phyloP scores from a whole-genome alignment of 2,329 filamentous ascomycete genomes.

The Berkeleyomyces rouxiae region DNA sequence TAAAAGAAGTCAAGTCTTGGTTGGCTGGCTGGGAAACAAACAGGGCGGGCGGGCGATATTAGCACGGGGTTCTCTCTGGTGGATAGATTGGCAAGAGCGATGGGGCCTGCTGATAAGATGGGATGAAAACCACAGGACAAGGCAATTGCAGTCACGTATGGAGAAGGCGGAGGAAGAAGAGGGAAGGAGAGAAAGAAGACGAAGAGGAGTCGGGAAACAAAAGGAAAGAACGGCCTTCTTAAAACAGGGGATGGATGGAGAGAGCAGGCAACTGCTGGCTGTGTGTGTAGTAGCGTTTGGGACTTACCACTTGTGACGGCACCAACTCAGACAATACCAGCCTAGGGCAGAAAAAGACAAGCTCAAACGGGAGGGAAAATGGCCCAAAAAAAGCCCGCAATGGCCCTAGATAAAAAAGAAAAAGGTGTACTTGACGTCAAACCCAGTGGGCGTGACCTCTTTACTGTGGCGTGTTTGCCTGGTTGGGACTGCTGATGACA shows the following conservation, averaged over 20 bases:
- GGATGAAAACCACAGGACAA: not conserved
- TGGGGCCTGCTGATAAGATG: not conserved
- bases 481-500: not conserved
- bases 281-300: not conserved
- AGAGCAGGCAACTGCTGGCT: not conserved
- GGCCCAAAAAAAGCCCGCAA: not conserved
- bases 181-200: not conserved
- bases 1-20: not conserved
- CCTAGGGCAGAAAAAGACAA: not conserved
- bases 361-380: not conserved
- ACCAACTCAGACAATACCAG: not conserved
- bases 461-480: constrained; percentile 6
- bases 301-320: not conserved
- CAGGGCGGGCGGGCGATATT: not conserved
- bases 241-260: not conserved
- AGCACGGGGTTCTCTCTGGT: too few species aligned
- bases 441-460: constrained; percentile 4
- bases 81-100: not conserved
- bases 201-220: not conserved
- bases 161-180: not conserved
- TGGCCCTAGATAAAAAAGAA: not conserved
- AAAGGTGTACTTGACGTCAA: constrained; percentile 1
- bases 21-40: not conserved
- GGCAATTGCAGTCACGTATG: not conserved
- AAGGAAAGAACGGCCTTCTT: not conserved